phyloP scores from a whole-genome alignment of 1,139 yeast genomes.

The Suhomyces chickasaworum region DNA sequence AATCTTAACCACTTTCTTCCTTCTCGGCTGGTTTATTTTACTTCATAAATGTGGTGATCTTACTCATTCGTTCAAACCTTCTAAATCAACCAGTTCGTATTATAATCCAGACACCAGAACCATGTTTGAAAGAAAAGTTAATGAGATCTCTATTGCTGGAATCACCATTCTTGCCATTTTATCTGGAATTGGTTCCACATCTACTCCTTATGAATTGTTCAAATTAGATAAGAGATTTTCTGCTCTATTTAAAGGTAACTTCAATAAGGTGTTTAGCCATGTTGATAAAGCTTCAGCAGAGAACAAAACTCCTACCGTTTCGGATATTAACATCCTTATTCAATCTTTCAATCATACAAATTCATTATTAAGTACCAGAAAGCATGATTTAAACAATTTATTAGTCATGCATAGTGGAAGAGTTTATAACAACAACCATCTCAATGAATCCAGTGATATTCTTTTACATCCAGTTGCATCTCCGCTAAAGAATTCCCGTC shows the following conservation, averaged over 20 bases:
- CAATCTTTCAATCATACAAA: conserved; percentile 45
- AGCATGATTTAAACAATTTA: conserved; percentile 31
- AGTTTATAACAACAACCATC: conserved; percentile 28
- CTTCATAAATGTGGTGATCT: conserved; percentile 42
- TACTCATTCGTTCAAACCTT: conserved; percentile 31
- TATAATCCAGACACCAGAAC: conserved; percentile 24
- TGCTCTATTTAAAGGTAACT: conserved; percentile 1
- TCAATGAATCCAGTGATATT: conserved; percentile 18
- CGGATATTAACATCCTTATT: conserved; percentile 33
- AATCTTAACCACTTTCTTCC: conserved; percentile 19
- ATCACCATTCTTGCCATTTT: conserved; percentile 69
- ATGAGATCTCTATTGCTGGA: conserved; percentile 69
- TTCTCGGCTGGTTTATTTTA: conserved; percentile 34
- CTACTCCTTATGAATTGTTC: conserved; percentile 52
- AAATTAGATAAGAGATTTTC: conserved; percentile 14
- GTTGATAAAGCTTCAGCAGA: background rate
- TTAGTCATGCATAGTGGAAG: conserved; percentile 29
- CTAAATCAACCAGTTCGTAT: conserved; percentile 14
- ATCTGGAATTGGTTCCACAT: conserved; percentile 74
- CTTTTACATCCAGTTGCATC: conserved; percentile 1
- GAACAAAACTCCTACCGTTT: conserved; percentile 13
- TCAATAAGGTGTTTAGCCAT: background rate
- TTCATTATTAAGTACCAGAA: conserved; percentile 35
- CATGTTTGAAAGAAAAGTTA: conserved; percentile 46
- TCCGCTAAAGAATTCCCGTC: background rate